Evolutionary conservation across 352 stramenopile genomes (phyloP), one percentile per base, ranked within the genome.

Genomic region (Pythium aristosporum): DNA sequence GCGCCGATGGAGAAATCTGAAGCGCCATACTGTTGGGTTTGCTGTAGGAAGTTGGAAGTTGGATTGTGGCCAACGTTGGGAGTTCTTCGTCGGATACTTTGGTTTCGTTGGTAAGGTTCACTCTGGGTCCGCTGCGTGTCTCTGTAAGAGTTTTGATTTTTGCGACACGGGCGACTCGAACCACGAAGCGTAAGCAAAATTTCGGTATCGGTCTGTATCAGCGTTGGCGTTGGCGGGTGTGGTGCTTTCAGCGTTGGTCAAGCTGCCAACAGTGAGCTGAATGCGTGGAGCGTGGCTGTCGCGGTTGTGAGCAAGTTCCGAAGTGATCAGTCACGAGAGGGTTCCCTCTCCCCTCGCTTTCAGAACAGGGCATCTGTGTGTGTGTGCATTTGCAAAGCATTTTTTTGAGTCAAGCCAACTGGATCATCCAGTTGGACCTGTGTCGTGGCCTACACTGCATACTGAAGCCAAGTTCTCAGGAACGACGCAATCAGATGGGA

Each of bases 1-100:
- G 59, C 7, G 66, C 55, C 15, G 49, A n/a, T 13, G 55, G 53
- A 21, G 64, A 61, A 21, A 65, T 74, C 30, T 67, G 60, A 15
- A 82, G 59, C 36, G 67, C 68, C 8, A 55, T 34, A n/a, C 42
- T 54, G 59, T 51, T 62, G 37, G 59, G 11, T 39, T 39, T 30
- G 25, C 25, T 43, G 58, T 39, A 56, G 23, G 44, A 5, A n/a
- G 5, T 8, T 30, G 46, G 43, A 18, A 20, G 25, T 30, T 44
- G 20, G n/a, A 34, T 60, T 60, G 39, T 23, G 32, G 53, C 25
- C 20, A 60, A 60, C 49, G 53, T 42, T 42, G 53, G 12, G 25
- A 30, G 25, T 30, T 30, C 25, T 30, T 30, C 5, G 25, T 30
- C 25, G 25, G 25, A 5, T 30, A 5, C 25, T 30, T 39, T 61